Evolutionary conservation across 345 rosid genomes (phyloP), one percentile per base, ranked within the genome.

Genomic region (Moringa oleifera): DNA sequence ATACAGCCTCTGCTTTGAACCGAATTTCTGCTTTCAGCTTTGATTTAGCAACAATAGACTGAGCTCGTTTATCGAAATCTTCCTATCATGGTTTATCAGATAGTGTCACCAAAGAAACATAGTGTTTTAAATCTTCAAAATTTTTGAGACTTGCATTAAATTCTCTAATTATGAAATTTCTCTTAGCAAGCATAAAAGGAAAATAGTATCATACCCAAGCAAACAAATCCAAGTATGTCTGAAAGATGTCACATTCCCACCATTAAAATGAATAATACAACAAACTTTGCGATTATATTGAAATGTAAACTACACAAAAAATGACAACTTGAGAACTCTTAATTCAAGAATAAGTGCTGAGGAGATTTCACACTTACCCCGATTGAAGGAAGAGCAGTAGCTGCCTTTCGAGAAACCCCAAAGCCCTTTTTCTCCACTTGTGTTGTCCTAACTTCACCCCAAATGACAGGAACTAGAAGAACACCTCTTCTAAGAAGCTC

Each of bases 11-110:
- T 0, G 95, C 87, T 75, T 64, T 90, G 71, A 82, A 90, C 53
- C 91, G 82, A 74, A 90, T 75, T 83, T 90, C 99, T 57, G 89
- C 71, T 81, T 94, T 94, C 78, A 94, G 72, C 79, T 83, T 90
- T 51, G 99, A 94, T 68, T 86, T 81, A 25, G 88, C 82, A 61
- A 79, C 79, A 53, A 94, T 67, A 1, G 99, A 94, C 59, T 94
- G 88, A 66, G 97, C 73, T 59, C 91, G 77, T 70, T 83, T 77
- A 67, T 94, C 91, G 1, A 94, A 94, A 73, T 90, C 96, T 76
- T 90, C 99, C 99, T 88, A 74, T 45, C 55, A 71, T 56, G 53
- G 63, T 51, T 22, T 67, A 53, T 65, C 18, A 66, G 22, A 72
- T 63, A 49, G 61, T 50, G 51, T 68, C 28, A 73, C 22, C 20